phyloP scores from a whole-genome alignment of 495 filamentous ascomycete genomes.

The Penicillium antarcticum region DNA sequence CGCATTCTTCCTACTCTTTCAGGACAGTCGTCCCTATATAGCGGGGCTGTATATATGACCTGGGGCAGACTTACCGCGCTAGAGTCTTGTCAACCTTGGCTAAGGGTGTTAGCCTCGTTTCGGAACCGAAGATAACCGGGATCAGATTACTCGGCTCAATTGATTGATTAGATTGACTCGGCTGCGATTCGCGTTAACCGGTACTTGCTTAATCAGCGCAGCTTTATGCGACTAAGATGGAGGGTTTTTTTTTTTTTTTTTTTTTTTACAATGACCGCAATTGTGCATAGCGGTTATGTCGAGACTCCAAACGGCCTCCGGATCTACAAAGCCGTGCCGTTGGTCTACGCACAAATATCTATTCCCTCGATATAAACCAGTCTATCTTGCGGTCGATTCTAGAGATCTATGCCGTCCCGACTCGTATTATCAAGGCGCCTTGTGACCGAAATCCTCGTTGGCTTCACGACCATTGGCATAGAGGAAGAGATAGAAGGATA shows the following conservation, averaged over 20 bases:
- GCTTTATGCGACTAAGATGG: no score
- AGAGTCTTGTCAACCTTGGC: no score
- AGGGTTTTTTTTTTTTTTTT: no score
- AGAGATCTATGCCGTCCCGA: neutral
- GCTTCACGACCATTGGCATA: no score
- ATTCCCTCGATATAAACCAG: neutral
- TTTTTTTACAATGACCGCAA: neutral
- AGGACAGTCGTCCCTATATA: no score
- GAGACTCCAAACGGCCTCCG: neutral
- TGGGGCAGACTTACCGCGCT: no score
- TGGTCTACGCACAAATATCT: neutral
- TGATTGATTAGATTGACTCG: neutral
- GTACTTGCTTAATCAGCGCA: neutral
- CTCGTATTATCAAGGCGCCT: no score
- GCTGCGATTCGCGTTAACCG: neutral
- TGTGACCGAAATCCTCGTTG: neutral
- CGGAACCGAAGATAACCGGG: no score
- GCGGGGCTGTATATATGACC: no score
- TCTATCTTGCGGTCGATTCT: neutral
- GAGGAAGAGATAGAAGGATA: neutral
- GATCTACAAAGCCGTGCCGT: neutral
- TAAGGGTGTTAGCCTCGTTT: no score
- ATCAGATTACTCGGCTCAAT: neutral
- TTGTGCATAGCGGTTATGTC: neutral
- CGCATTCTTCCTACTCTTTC: no score